These are phyloP conservation scores for Botrytis deweyae DNA, from an alignment of 2,329 filamentous ascomycete species.

Conservation along the genomic window DNA sequence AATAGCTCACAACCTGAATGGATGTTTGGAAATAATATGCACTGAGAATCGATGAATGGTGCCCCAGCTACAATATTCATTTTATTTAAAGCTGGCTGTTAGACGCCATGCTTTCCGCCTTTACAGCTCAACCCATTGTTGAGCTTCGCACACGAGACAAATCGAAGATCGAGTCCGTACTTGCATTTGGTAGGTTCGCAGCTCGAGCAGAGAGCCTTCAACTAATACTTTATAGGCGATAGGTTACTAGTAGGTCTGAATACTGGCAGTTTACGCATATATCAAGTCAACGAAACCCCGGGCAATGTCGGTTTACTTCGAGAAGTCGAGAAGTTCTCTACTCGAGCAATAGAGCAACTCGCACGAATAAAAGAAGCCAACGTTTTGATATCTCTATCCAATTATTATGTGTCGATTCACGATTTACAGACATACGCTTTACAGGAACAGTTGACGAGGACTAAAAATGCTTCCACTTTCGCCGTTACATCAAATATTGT, in stretches of 20 bases:
- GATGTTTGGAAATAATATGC: conserved; percentile 10
- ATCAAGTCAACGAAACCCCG: conserved; percentile 74
- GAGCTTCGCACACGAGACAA: conserved; percentile 96
- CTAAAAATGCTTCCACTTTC: conserved; percentile 85
- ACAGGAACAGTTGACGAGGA: conserved; percentile 75
- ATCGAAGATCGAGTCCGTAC: conserved; percentile 92
- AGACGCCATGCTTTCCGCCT: conserved; percentile 86
- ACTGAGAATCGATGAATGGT: conserved; percentile 14
- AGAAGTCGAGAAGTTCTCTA: conserved; percentile 92
- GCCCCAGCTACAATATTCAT: neutral
- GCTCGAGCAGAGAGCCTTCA: neutral
- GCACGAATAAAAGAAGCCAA: conserved; percentile 95
- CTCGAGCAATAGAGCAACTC: conserved; percentile 86
- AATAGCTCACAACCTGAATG: conserved; percentile 1
- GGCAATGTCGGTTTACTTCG: conserved; percentile 75
- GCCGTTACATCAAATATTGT: conserved; percentile 95
- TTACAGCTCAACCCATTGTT: conserved; percentile 92
- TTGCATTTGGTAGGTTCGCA: conserved; percentile 70
- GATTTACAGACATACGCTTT: conserved; percentile 83
- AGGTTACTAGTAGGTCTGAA: conserved; percentile 89
- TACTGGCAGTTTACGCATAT: conserved; percentile 84
- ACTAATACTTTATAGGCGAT: conserved; percentile 59
- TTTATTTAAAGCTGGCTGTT: conserved; percentile 31
- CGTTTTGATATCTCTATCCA: conserved; percentile 85
- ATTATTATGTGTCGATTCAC: conserved; percentile 84